These are phyloP conservation scores for Coniferiporia weirii DNA, from an alignment of 1,284 basidiomycete species.

Conservation along the genomic window DNA sequence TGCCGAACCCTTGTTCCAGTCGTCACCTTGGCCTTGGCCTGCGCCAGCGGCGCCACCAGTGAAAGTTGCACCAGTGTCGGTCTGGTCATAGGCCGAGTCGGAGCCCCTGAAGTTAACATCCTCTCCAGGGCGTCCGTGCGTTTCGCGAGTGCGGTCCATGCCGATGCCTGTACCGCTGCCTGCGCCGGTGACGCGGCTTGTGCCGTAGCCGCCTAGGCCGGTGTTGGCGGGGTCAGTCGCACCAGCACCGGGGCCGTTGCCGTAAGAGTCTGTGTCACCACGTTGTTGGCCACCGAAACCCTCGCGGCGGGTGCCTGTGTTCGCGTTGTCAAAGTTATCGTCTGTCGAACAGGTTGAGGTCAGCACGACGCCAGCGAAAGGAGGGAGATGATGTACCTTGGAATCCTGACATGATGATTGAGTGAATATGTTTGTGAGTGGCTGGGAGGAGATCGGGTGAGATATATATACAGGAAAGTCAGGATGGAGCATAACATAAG, in stretches of 20 bases:
- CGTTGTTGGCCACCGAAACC: slow-evolving; percentile 4
- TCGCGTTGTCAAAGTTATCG: not conserved
- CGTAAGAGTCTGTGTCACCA: slow-evolving; percentile 10
- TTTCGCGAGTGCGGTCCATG: not conserved
- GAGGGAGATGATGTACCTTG: too few relatives aligned
- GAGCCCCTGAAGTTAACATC: slow-evolving; percentile 3
- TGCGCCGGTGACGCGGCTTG: not conserved
- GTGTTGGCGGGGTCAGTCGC: slow-evolving; percentile 11
- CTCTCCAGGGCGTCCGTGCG: not conserved
- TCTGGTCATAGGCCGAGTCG: not conserved
- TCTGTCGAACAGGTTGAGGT: not conserved
- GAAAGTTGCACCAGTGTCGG: not conserved
- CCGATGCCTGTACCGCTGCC: not conserved
- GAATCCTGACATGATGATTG: not conserved
- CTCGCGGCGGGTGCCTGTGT: not conserved
- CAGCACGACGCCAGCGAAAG: not conserved
- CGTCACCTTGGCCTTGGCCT: not conserved
- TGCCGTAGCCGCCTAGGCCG: slow-evolving; percentile 14
- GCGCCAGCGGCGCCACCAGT: not conserved
- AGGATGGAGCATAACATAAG: too few relatives aligned
- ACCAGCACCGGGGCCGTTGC: slow-evolving; percentile 11
- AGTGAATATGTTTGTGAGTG: too few relatives aligned
- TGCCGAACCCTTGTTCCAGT: not conserved
- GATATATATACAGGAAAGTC: too few relatives aligned
- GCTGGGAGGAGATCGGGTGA: too few relatives aligned